Evolutionary conservation across 495 filamentous ascomycete species (phyloP), one percentile per base, ranked within the genome.

Genomic region (Neurospora discreta): DNA sequence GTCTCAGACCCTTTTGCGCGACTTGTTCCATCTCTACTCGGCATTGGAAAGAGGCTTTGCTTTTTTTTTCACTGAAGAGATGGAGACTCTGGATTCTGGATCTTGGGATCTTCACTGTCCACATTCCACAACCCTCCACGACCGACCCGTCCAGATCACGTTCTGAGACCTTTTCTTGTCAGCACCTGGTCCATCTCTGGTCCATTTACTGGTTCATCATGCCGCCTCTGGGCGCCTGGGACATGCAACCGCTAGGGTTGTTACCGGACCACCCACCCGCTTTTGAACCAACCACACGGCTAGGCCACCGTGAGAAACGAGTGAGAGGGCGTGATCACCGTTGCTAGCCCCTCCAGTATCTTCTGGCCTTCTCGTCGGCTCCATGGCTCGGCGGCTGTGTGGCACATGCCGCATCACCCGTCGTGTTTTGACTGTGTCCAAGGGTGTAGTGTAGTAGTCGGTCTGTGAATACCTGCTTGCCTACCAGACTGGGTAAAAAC

Each of bases 231-330:
- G 67, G 70, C 43, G 46, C 23, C 73, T 68, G 65, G 36, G 13
- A 65, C 52, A 33, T 65, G 52, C 52, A 65, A 65, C 26, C 52
- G 23, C 52, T 60, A 60, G 52, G 52, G 23, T 60, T 60, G 52
- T 13, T 60, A 23, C 39, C 52, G 36, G 43, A 44, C 68, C 30
- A 68, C 44, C 40, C 69, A 36, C 39, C 39, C 72, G 73, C 68
- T 73, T 70, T 43, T 60, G 68, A 73, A 77, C 79, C 79, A 80
- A 79, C 77, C 76, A 77, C 69, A 68, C n/a, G n/a, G 20, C 4
- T 42, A 70, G 70, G 69, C 73, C 78, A 79, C 79, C n/a, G 75
- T 77, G 75, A 70, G 67, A 76, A 69, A 58, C 65, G 44, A 39
- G 69, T 33, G 36, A 69, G 69, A 74, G 70, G 69, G 42, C 68